phyloP scores from a whole-genome alignment of 73 alveolate genomes.

The Tetrahymena elliotti region DNA sequence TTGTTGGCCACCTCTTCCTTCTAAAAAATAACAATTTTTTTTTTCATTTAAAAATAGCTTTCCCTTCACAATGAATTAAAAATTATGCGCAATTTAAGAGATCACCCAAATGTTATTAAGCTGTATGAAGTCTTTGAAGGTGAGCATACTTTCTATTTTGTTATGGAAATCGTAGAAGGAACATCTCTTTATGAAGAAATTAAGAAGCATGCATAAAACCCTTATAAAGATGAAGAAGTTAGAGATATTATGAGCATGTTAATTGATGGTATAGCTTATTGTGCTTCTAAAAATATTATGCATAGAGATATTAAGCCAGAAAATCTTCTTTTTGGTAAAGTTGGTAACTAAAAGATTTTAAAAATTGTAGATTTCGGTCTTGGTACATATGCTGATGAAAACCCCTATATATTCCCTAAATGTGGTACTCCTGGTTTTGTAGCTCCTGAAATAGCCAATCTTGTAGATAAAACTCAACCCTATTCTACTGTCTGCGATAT shows the following conservation, averaged over 20 bases:
- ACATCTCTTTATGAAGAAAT: constrained; percentile 27
- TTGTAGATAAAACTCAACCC: constrained; percentile 6
- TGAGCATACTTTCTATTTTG: constrained; percentile 28
- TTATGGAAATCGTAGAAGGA: constrained; percentile 39
- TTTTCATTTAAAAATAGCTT: background rate
- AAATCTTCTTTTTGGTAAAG: constrained; percentile 1
- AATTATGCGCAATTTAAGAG: constrained; percentile 16
- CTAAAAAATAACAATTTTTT: background rate
- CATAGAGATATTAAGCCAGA: constrained; percentile 42
- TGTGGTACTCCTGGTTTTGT: constrained; percentile 71
- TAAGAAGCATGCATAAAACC: constrained; percentile 23
- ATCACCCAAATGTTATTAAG: constrained; percentile 31
- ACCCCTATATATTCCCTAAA: constrained; percentile 23
- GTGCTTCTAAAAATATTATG: constrained; percentile 24
- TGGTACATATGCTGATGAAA: constrained; percentile 25
- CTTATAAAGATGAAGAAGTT: constrained; percentile 27
- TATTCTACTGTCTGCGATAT: constrained; percentile 33
- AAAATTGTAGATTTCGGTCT: constrained; percentile 39
- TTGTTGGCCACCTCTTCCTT: no score
- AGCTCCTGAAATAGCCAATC: constrained; percentile 72
- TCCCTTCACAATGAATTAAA: constrained; percentile 23
- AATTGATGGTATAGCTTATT: constrained; percentile 20
- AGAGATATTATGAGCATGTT: constrained; percentile 17
- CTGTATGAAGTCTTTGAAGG: constrained; percentile 40
- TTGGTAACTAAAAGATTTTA: constrained; percentile 2